phyloP scores from a whole-genome alignment of 2,329 filamentous ascomycete species.

The Huntiella decipiens region DNA sequence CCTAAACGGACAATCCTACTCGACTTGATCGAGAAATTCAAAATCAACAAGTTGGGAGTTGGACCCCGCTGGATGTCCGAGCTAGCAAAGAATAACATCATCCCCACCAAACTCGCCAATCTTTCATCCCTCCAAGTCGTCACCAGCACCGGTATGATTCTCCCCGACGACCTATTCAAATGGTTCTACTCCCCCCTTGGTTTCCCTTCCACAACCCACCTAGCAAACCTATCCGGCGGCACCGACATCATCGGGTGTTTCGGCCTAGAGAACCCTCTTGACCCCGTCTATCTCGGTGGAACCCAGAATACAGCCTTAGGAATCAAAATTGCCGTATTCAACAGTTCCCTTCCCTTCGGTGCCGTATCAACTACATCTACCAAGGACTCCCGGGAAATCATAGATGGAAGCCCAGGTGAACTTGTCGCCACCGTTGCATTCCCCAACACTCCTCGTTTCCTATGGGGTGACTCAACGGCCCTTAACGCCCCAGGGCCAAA shows the following conservation, averaged over 20 bases:
- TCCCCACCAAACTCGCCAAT: constrained; percentile 42
- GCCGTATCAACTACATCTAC: constrained; percentile 21
- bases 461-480: constrained; percentile 34
- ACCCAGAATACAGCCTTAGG: constrained; percentile 32
- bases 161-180: constrained; percentile 57
- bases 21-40: constrained; percentile 39
- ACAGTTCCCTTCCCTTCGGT: constrained; percentile 27
- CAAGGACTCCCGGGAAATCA: constrained; percentile 17
- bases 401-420: constrained; percentile 49
- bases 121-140: constrained; percentile 42
- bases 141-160: constrained; percentile 62
- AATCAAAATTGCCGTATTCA: constrained; percentile 37
- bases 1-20: constrained; percentile 48
- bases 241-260: constrained; percentile 55
- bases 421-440: constrained; percentile 53
- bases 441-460: constrained; percentile 53
- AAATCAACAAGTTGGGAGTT: constrained; percentile 54
- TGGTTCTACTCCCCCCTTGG: constrained; percentile 54
- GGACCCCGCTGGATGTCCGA: constrained; percentile 63
- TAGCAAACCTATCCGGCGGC: constrained; percentile 58
- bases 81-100: constrained; percentile 42
- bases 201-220: constrained; percentile 47
- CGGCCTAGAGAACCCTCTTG: constrained; percentile 45
- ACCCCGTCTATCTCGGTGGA: constrained; percentile 36
- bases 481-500: constrained; percentile 27